A percentile compares a stretch with the other conserved stretches of the same genome.
Evolutionary conservation across 2,329 filamentous ascomycete genomes (phyloP).

Genomic region (Tolypocladium guangdongense): DNA sequence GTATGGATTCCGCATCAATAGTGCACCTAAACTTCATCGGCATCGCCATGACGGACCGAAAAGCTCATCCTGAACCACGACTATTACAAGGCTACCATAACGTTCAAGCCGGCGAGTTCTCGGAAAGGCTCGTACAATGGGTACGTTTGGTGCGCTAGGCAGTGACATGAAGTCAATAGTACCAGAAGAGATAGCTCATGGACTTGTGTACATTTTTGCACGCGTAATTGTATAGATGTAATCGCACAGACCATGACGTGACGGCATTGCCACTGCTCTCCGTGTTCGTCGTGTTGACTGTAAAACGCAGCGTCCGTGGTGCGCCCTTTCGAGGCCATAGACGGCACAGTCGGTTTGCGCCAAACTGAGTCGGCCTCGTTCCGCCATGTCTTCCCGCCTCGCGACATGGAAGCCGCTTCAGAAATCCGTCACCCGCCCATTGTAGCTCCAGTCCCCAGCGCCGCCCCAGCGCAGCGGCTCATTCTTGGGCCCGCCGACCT

Average conservation of each 20-base stretch:
- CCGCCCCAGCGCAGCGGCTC: constrained; percentile 84
- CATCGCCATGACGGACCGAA: too few species aligned
- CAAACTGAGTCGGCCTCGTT: neutral
- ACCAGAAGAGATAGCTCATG: too few species aligned
- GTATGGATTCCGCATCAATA: too few species aligned
- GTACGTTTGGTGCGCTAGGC: too few species aligned
- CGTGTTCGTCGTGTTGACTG: neutral
- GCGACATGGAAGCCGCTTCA: constrained; percentile 14
- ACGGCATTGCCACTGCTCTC: neutral
- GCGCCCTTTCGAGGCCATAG: neutral
- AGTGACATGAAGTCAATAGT: too few species aligned
- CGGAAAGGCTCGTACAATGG: too few species aligned
- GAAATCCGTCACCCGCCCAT: constrained; percentile 91
- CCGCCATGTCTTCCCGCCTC: neutral
- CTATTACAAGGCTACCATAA: too few species aligned
- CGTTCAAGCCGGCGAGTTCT: too few species aligned
- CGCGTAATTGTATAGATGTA: neutral
- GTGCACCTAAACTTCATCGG: too few species aligned
- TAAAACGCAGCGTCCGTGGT: neutral
- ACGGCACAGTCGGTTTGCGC: neutral
- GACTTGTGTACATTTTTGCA: neutral
- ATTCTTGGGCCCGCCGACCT: constrained; percentile 94
- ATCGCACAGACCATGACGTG: neutral
- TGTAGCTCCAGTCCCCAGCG: constrained; percentile 77
- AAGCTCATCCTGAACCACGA: too few species aligned